Evolutionary conservation across 169 alveolate genomes (phyloP), one percentile per base, ranked within the genome.

Genomic region (Eimeria praecox): DNA sequence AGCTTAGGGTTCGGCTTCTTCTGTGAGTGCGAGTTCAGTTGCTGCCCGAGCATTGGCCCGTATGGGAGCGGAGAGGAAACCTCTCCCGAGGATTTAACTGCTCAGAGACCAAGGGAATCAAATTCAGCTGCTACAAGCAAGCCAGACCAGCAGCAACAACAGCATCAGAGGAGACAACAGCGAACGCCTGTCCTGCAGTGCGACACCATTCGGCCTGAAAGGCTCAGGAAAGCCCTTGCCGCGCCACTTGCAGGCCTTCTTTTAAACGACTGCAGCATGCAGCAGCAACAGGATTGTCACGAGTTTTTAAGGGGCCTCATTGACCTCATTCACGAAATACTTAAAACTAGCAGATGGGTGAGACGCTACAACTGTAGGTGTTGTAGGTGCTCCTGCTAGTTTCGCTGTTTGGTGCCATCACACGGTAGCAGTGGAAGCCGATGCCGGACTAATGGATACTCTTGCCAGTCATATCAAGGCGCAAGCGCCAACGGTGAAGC

Each of bases 241-340:
- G 93, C 93, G 18, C 93, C 93, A 18, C 82, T 87, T 20, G 93
- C 78, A 30, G 93, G 93, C 9, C 93, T 87, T 27, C 93, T 87
- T 46, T 33, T 87, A 24, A 87, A 62, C n/a, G 93, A 87, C 62
- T 87, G 93, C 27, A 87, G 42, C 64, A 59, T 87, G 93, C 93
- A 87, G 83, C 78, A 87, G 82, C 93, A 87, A 22, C 93, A 87
- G 83, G 93, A 87, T 66, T 87, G 93, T 49, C 93, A 87, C 59
- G 93, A 87, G 71, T 87, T 87, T 30, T 49, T 87, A 10, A 56
- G 93, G 49, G 83, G 82, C 62, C 93, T 87, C 66, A 87, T 87
- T 64, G 93, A 87, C 42, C 35, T 87, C 10, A 40, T 87, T 35
- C 93, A 87, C 62, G 93, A 87, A 62, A 87, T 87, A 22, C 42